Evolutionary conservation across 208 protist species (phyloP), one percentile per base, ranked within the genome.

Genomic region (Crithidia mellificae): DNA sequence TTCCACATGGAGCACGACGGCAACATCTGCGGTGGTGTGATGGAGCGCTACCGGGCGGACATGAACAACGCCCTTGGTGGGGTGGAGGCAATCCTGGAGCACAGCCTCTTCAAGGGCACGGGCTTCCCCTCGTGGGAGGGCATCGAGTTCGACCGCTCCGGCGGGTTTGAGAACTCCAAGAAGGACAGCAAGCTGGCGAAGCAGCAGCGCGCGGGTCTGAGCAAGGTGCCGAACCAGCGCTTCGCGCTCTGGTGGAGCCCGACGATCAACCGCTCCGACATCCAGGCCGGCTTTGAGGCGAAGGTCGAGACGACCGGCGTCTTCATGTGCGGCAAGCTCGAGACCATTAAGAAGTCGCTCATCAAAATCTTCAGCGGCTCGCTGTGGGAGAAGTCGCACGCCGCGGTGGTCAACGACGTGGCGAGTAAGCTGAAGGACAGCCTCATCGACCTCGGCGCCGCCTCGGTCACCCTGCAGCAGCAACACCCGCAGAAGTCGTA

Each of bases 211-310:
- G 98, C 95, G 12, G 99, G 99, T 97, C 88, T 99, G 15, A 99
- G 99, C 76, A 99, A 99, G 91, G 99, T 99, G 79, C 99, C 99
- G 9, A 99, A 99, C 88, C 89, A 99, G 71, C 95, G 99, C 49
- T 99, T 99, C 81, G 99, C 99, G 25, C 85, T 99, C 15, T 99
- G 99, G 99, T 99, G 99, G 99, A 99, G 98, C 70, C 99, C 99
- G 47, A 99, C 99, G 8, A 99, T 99, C 87, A 99, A 99, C 81
- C 88, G 99, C 70, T 97, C 98, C 51, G 99, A 99, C 80, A 98
- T 99, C 29, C 99, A 99, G 84, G 98, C 99, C 39, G 99, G 99
- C 68, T 99, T 99, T 87, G 95, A 99, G 85, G 99, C 99, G n/a
- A 99, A 99, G 88, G 94, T 99, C 11, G 99, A 99, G 81, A 94